Conservation (phyloP, 2,329 filamentous ascomycete genomes). For the Venturia pyrina region DNA sequence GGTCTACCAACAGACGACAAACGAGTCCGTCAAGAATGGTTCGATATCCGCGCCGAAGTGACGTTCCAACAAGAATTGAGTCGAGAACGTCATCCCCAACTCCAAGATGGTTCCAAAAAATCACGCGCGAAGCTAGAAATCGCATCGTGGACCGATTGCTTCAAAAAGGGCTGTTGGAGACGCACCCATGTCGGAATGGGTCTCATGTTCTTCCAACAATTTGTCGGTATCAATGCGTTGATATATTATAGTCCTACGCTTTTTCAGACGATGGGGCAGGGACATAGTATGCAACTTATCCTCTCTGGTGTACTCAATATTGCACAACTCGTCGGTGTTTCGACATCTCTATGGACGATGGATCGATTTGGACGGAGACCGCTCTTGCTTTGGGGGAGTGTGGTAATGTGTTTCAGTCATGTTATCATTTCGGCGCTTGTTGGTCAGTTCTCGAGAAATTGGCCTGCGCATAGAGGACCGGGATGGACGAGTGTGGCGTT, state of each 20-base stretch:
- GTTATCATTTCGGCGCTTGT: constrained; percentile 44
- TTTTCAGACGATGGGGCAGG: constrained; percentile 32
- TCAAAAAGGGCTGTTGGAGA: constrained; percentile 34
- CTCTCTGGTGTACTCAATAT: constrained; percentile 34
- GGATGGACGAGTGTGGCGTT: constrained; percentile 50
- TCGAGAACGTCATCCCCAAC: constrained; percentile 26
- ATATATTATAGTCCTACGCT: constrained; percentile 41
- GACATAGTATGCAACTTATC: constrained; percentile 27
- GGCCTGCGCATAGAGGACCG: constrained; percentile 39
- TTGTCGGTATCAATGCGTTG: constrained; percentile 34
- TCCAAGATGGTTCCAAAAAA: constrained; percentile 20
- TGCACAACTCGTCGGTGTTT: constrained; percentile 32
- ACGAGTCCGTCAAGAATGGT: constrained; percentile 43
- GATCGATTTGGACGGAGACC: constrained; percentile 32
- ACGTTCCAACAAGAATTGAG: constrained; percentile 40
- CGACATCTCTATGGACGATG: constrained; percentile 33
- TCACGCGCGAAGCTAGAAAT: constrained; percentile 35
- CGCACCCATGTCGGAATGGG: constrained; percentile 32
- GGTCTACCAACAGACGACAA: constrained; percentile 38
- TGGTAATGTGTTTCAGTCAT: constrained; percentile 39
- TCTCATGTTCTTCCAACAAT: constrained; percentile 36
- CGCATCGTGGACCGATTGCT: constrained; percentile 37
- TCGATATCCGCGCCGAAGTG: constrained; percentile 44
- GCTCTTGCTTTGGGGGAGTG: constrained; percentile 32
- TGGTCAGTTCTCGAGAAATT: constrained; percentile 41